Conservation (phyloP, 305 asterid species). For the Solanum hybrid region DNA sequence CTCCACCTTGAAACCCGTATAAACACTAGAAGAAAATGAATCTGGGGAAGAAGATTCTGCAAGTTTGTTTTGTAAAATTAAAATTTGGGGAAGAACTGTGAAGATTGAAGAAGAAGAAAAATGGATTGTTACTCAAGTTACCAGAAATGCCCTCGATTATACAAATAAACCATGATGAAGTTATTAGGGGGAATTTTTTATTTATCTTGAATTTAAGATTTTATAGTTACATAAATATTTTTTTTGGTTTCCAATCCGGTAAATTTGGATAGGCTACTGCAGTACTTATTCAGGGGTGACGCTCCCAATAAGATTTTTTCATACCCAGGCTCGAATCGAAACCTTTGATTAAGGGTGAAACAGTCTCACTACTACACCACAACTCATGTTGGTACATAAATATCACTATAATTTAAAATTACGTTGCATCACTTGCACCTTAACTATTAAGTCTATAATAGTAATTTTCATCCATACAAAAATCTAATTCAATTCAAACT, state of each 20-base stretch:
- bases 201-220: neutral
- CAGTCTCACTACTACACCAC: neutral
- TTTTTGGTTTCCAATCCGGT: too few relatives aligned
- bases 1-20: neutral
- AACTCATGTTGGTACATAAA: too few relatives aligned
- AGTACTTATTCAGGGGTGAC: fast-evolving
- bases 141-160: neutral
- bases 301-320: too few relatives aligned
- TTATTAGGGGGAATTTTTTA: too few relatives aligned
- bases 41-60: neutral
- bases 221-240: neutral
- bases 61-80: neutral
- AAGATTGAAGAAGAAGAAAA: neutral
- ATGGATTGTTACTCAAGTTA: neutral
- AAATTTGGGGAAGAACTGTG: neutral
- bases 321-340: neutral
- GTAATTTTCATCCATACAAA: too few relatives aligned
- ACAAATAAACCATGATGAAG: neutral
- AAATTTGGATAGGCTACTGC: too few relatives aligned
- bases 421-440: too few relatives aligned
- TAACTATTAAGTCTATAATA: too few relatives aligned
- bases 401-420: too few relatives aligned
- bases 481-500: too few relatives aligned
- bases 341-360: too few relatives aligned
- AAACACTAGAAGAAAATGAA: neutral